Conservation (phyloP, 73 alveolate species). For the Blepharisma japonicum region DNA sequence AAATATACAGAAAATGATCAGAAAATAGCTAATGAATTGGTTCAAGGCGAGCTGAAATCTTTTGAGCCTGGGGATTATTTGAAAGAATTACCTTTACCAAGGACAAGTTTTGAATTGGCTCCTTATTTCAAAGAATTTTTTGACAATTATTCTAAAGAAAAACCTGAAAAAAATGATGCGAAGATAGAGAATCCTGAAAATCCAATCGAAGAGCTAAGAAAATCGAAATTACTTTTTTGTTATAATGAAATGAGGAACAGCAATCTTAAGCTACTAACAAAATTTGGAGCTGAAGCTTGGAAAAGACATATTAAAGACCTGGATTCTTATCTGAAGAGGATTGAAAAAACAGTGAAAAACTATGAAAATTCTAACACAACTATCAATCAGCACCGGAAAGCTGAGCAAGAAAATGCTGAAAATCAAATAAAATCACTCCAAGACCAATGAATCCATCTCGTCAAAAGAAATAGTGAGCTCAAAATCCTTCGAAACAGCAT, state of each 20-base stretch:
- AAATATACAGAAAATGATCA: neutral
- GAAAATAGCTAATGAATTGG: neutral
- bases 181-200: too few relatives aligned
- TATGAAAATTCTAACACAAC: neutral
- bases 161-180: too few relatives aligned
- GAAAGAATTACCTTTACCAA: too few relatives aligned
- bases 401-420: neutral
- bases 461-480: neutral
- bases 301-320: neutral
- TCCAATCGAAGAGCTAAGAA: too few relatives aligned
- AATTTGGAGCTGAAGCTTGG: neutral
- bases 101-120: too few relatives aligned
- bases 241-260: too few relatives aligned
- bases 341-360: neutral
- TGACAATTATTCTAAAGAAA: too few relatives aligned
- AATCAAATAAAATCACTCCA: neutral
- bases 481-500: constrained; percentile 1
- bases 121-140: too few relatives aligned
- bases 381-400: neutral
- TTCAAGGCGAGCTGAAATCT: neutral
- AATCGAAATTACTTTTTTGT: too few relatives aligned
- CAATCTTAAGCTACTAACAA: too few relatives aligned
- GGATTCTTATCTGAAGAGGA: neutral
- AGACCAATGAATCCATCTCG: neutral
- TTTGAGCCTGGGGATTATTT: too few relatives aligned